Conservation (phyloP, 163 green algal genomes). For the Prototheca wickerhamii region DNA sequence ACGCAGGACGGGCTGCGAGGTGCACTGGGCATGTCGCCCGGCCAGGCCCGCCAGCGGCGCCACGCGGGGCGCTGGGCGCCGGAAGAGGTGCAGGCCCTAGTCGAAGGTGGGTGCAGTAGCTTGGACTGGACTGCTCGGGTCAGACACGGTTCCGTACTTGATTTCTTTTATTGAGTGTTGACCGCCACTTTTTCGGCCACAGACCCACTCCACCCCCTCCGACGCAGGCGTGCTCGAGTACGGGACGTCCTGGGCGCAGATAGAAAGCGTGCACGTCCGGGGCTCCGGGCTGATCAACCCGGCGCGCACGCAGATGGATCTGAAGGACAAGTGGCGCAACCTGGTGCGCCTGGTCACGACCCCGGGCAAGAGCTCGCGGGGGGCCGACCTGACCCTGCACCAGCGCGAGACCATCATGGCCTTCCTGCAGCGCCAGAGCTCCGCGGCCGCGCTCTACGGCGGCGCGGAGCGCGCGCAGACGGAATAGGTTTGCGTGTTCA, state of each 20-base stretch:
- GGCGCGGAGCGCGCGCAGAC: too few species aligned
- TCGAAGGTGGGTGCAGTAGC: too few species aligned
- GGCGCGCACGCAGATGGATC: conserved; percentile 29
- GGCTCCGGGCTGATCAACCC: conserved; percentile 3
- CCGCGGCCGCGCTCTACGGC: too few species aligned
- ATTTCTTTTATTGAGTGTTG: too few species aligned
- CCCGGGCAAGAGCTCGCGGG: background rate
- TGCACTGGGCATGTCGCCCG: background rate
- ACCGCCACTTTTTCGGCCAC: too few species aligned
- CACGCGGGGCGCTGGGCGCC: conserved; percentile 8
- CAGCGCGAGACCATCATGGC: conserved; percentile 12
- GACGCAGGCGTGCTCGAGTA: background rate
- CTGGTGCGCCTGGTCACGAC: conserved; percentile 25
- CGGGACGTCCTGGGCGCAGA: conserved; percentile 5
- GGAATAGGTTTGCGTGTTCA: too few species aligned
- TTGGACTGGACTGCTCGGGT: too few species aligned
- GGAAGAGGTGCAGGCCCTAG: conserved; percentile 11
- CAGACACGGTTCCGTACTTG: too few species aligned
- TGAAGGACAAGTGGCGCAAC: conserved; percentile 66
- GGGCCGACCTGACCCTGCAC: conserved; percentile 10
- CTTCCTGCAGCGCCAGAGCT: too few species aligned
- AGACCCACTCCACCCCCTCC: too few species aligned
- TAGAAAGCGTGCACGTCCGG: background rate
- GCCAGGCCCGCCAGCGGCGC: background rate
- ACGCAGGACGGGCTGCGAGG: background rate